Evolutionary conservation across 2,329 filamentous ascomycete species (phyloP).

Genomic region (Calonectria honghensis): DNA sequence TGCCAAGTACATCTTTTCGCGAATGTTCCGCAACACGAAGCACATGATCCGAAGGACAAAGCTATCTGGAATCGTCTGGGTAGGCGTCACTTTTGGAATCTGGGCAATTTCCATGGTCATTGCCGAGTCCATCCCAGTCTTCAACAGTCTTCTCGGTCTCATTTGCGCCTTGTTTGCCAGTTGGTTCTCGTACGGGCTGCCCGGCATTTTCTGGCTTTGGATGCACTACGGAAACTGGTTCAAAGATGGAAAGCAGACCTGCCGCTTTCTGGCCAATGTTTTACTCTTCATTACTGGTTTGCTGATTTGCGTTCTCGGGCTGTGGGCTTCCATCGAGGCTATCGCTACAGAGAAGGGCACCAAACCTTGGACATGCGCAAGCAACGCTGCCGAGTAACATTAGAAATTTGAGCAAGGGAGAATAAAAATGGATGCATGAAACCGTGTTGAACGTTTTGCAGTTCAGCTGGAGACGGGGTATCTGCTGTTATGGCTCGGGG

Average conservation of each 20-base stretch:
- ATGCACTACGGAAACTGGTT: slow-evolving; percentile 66
- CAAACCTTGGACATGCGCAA: slow-evolving; percentile 61
- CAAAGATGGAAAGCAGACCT: slow-evolving; percentile 55
- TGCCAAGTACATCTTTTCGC: slow-evolving; percentile 79
- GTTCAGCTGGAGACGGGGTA: no score
- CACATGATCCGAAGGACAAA: slow-evolving; percentile 71
- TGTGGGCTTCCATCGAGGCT: slow-evolving; percentile 63
- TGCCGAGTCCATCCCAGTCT: slow-evolving; percentile 81
- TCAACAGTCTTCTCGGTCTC: slow-evolving; percentile 78
- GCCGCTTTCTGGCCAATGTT: slow-evolving; percentile 58
- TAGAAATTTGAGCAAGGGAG: not conserved
- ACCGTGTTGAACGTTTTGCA: not conserved
- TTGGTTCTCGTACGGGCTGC: slow-evolving; percentile 78
- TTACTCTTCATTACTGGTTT: slow-evolving; percentile 59
- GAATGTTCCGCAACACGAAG: slow-evolving; percentile 76
- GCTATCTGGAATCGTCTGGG: slow-evolving; percentile 74
- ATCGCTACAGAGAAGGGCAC: slow-evolving; percentile 57
- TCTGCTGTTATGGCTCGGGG: no score
- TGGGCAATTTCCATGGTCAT: slow-evolving; percentile 81
- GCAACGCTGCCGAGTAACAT: slow-evolving; percentile 51
- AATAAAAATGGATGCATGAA: not conserved
- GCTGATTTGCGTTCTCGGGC: slow-evolving; percentile 61
- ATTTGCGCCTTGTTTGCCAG: slow-evolving; percentile 78
- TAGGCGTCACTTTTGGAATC: slow-evolving; percentile 70
- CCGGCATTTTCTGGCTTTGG: slow-evolving; percentile 69